Evolutionary conservation across 2,329 filamentous ascomycete genomes (phyloP), one percentile per base, ranked within the genome.

Genomic region (Aspergillus persii): DNA sequence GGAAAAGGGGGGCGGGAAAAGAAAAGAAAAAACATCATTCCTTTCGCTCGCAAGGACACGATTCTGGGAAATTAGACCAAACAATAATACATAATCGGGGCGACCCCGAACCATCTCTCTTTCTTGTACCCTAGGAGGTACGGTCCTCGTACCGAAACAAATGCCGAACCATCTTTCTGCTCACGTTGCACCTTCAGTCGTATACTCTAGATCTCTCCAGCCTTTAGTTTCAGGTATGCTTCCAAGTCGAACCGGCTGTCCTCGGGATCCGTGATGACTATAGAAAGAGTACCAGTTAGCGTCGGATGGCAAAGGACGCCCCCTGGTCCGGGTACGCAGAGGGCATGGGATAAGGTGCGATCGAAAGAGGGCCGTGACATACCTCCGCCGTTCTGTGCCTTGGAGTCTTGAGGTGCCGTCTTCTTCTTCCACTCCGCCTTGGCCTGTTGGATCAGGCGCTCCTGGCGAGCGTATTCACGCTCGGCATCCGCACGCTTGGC

Each of bases 231-330:
- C 77, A 96, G 80, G 77, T 86, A 91, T 69, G 90, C 88, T 83
- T 98, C 94, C 69, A 98, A 84, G 76, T 99, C 93, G 81, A 98
- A 98, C 74, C 92, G 91, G 74, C 92, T 87, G 81, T 95, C 87
- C 74, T 89, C 86, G 61, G 89, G 89, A 80, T 98, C 89, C 74
- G 86, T 83, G 76, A 89, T 84, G 66, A 88, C 88, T 91, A 71
- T 41, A 41, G 36, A 2, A n/a, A 67, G 53, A 55, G 50, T 29
- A 36, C 54, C 54, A 31, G 58, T 71, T 61, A 68, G 69, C 63
- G 58, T 63, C 30, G 33, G 57, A 52, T 53, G 56, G 31, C 47
- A 48, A 47, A 67, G 52, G 63, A 61, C 39, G 57, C 54, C 53
- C 61, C 58, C 56, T 57, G 39, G 52, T 33, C 50, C 48, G 62